Base-by-base conservation (phyloP, 2,329 filamentous ascomycete species). In the Emergomyces orientalis region DNA sequence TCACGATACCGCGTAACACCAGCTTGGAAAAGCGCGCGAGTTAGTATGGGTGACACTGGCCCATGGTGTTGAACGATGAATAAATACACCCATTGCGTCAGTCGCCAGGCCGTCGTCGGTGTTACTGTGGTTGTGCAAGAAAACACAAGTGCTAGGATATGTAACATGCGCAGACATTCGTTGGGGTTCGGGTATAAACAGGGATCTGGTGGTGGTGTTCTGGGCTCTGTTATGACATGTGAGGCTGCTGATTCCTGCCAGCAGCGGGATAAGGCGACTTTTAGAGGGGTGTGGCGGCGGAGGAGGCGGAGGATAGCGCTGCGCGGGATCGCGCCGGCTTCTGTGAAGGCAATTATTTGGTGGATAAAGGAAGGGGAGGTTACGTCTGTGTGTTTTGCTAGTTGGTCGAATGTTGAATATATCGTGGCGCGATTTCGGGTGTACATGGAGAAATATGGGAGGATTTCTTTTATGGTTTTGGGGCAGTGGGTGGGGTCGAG, bases 11-110 rank as follows among this genome's bases (percentile, higher is more conserved):
- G 73, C 30, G 77, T 71, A 30, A 84, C 72, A 19, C 79, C 81
- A 27, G 79, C 78, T 66, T 78, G 74, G 63, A 82, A 81, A 68
- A 84, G 67, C 0, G 82, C 80, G 39, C 79, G 76, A 7, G 75
- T 76, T 63, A 84, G 71, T 2, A 74, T 65, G 1, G 77, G 73
- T 22, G 72, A 70, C 19, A 83, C 69, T 1, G 77, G 77, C 9
- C 76, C 79, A 57, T 73, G 66, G 54, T 79, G 74, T 30, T 72
- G 71, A 27, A 71, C 69, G 3, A 84, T 73, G 65, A 77, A 80
- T 7, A 70, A 67, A 66, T 80, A 82, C 61, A 79, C 76, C 70
- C 77, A 77, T 66, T 77, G 75, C 8, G 82, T 76, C 34, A 78
- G 67, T n/a, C 76, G 71, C 63, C 78, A 80, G 0, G 80, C 75